phyloP scores from a whole-genome alignment of 495 filamentous ascomycete genomes.

The Lasiosphaeris hirsuta region DNA sequence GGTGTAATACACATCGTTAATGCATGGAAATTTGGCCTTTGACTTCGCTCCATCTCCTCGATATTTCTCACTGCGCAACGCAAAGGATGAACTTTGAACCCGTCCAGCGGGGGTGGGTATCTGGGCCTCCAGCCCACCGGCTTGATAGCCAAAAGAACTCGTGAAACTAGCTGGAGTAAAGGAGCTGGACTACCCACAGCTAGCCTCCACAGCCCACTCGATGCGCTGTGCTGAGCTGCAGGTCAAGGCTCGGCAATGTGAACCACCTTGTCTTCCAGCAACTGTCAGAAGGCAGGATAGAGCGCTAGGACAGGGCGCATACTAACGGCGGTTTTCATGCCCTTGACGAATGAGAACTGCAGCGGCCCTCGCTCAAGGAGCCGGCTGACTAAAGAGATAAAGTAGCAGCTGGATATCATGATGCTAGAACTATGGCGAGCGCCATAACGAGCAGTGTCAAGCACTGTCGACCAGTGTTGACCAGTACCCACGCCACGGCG shows the following conservation, averaged over 20 bases:
- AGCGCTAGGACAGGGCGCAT: not conserved
- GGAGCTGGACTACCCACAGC: too few relatives aligned
- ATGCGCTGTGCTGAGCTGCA: not conserved
- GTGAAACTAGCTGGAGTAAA: too few relatives aligned
- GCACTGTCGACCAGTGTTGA: too few relatives aligned
- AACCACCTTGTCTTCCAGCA: not conserved
- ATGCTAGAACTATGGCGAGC: too few relatives aligned
- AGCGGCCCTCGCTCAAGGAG: not conserved
- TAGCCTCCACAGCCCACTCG: too few relatives aligned
- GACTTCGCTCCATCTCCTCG: not conserved
- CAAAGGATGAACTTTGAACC: not conserved
- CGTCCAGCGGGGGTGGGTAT: too few relatives aligned
- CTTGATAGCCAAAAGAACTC: too few relatives aligned
- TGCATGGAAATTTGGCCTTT: not conserved
- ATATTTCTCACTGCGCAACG: not conserved
- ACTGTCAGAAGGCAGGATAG: not conserved
- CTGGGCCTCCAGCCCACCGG: too few relatives aligned
- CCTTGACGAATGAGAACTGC: not conserved
- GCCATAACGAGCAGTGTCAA: too few relatives aligned
- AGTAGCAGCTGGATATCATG: too few relatives aligned
- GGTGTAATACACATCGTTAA: not conserved
- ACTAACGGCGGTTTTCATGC: constrained; percentile 3
- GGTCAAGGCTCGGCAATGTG: not conserved
- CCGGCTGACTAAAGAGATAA: too few relatives aligned
- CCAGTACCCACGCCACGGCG: too few relatives aligned